A percentile compares a stretch with the other conserved stretches of the same genome.
Conservation (phyloP, 495 filamentous ascomycete species). For the Penicillium chermesinum region DNA sequence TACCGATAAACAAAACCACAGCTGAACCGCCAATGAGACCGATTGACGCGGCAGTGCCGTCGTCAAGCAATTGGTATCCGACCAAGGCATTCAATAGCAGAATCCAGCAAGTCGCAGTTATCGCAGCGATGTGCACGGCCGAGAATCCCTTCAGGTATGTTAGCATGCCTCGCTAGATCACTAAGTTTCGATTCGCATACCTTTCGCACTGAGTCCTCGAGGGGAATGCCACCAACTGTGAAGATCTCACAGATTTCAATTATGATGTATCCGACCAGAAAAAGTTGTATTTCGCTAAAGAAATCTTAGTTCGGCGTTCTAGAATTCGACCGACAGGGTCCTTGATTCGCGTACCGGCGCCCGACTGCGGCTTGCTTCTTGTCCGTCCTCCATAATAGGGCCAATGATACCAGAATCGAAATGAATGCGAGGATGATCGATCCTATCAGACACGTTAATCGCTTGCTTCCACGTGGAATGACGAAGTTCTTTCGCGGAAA, state of each 20-base stretch:
- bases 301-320: constrained; percentile 14
- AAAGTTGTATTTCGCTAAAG: constrained; percentile 89
- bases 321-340: no score
- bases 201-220: constrained; percentile 59
- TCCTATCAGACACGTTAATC: constrained; percentile 47
- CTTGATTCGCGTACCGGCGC: constrained; percentile 82
- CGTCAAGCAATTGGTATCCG: constrained; percentile 89
- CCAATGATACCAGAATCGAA: constrained; percentile 61
- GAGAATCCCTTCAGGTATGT: constrained; percentile 65
- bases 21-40: constrained; percentile 69
- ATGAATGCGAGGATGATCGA: constrained; percentile 81
- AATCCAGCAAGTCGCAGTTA: constrained; percentile 84
- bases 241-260: constrained; percentile 96
- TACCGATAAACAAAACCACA: constrained; percentile 72
- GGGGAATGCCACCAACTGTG: constrained; percentile 81
- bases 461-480: not conserved
- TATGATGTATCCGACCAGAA: constrained; percentile 80
- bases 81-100: constrained; percentile 88
- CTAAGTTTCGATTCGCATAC: constrained; percentile 5
- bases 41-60: constrained; percentile 81
- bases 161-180: not conserved
- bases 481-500: not conserved
- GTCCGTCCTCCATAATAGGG: constrained; percentile 76
- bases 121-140: constrained; percentile 86
- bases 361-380: constrained; percentile 92